Evolutionary conservation across 139 green algal genomes (phyloP).

Genomic region (Pleodorina starrii): DNA sequence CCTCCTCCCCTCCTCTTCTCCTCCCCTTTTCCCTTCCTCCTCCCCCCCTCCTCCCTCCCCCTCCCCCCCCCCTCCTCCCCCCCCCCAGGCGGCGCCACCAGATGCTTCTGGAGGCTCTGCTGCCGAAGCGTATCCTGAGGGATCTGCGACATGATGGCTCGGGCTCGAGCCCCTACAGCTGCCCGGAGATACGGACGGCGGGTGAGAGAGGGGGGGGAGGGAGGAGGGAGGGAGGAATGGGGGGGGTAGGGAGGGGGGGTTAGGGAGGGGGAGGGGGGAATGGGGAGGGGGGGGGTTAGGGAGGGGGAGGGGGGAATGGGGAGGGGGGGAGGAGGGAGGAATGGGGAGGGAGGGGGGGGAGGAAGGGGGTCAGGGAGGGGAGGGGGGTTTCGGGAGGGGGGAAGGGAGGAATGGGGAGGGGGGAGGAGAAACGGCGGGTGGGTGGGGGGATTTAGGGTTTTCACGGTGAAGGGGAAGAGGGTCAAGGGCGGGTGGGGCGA

Average conservation of each 20-base stretch:
- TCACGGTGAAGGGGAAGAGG: too few species aligned
- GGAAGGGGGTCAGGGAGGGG: neutral
- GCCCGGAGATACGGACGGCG: neutral
- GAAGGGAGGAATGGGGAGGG: too few species aligned
- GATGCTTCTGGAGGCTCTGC: conserved; percentile 22
- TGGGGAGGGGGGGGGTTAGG: too few species aligned
- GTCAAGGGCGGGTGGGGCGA: too few species aligned
- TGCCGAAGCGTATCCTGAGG: neutral
- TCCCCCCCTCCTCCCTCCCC: neutral
- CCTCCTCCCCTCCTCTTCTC: neutral
- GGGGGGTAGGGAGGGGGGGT: neutral
- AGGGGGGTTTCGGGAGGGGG: neutral
- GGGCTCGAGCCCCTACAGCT: neutral
- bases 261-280: neutral
- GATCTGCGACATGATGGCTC: neutral
- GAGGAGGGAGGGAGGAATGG: neutral
- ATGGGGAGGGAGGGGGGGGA: neutral
- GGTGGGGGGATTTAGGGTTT: too few species aligned
- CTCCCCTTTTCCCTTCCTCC: neutral
- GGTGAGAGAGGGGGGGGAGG: neutral
- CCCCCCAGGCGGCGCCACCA: conserved; percentile 1
- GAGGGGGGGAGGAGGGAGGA: neutral
- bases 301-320: too few species aligned
- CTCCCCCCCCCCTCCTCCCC: neutral
- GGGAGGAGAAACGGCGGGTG: too few species aligned